A percentile compares a stretch with the other conserved stretches of the same genome.
Evolutionary conservation across 192 early-diverging fungal species (phyloP).

Genomic region (Spizellomyces sp.): DNA sequence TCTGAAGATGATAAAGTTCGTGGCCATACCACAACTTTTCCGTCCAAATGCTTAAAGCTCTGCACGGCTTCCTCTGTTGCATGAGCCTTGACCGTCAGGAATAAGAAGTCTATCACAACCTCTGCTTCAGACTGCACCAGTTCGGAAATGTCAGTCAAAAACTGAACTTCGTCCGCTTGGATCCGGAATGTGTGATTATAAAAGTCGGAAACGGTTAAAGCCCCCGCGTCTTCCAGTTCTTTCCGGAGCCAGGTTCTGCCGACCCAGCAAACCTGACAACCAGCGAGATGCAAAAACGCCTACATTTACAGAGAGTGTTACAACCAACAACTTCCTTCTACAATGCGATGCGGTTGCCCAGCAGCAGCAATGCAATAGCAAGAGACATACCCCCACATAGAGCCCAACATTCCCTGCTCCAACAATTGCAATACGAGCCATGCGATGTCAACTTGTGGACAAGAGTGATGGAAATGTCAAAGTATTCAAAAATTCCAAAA

Average conservation of each 20-base stretch:
- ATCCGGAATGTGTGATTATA: neutral
- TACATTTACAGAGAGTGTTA: too few relatives aligned
- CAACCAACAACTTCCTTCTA: too few relatives aligned
- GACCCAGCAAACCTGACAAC: neutral
- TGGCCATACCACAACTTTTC: neutral
- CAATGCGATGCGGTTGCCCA: too few relatives aligned
- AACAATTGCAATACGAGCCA: too few relatives aligned
- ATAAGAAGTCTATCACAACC: neutral
- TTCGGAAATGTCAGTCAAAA: neutral
- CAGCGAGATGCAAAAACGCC: too few relatives aligned
- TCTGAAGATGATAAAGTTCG: too few relatives aligned
- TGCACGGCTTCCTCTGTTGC: neutral
- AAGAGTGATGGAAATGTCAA: too few relatives aligned
- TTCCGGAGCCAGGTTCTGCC: neutral
- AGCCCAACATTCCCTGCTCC: too few relatives aligned
- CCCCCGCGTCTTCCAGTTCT: neutral
- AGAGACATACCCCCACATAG: too few relatives aligned
- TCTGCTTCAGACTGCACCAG: neutral
- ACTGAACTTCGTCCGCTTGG: neutral
- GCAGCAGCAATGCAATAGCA: too few relatives aligned
- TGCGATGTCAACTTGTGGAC: too few relatives aligned
- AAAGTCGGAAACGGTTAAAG: constrained; percentile 1
- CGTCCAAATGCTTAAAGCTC: neutral
- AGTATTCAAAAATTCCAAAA: too few relatives aligned
- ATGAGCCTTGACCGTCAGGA: constrained; percentile 1